phyloP scores from a whole-genome alignment of 306 rosid species.

The Begonia loranthoides region DNA sequence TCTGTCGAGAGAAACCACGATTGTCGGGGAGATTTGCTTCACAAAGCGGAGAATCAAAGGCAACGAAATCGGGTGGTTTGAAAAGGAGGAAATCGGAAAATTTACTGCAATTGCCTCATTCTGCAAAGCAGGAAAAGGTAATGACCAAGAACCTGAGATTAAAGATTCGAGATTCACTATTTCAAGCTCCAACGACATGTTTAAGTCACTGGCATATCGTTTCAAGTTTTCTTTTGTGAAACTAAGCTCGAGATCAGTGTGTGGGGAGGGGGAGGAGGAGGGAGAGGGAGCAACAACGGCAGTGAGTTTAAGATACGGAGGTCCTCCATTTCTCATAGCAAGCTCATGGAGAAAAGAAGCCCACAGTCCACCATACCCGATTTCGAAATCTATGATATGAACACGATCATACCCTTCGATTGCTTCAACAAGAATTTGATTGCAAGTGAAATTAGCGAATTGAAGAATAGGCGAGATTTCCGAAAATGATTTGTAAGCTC shows the following conservation, averaged over 20 bases:
- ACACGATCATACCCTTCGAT: conserved; percentile 14
- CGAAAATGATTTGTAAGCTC: conserved; percentile 32
- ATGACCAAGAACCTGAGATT: conserved; percentile 16
- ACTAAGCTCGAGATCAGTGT: conserved; percentile 21
- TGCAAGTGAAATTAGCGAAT: conserved; percentile 34
- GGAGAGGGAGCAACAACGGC: conserved; percentile 24
- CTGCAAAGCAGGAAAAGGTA: conserved; percentile 15
- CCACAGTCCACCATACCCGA: conserved; percentile 40
- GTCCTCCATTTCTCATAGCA: conserved; percentile 16
- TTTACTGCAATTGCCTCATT: conserved; percentile 28
- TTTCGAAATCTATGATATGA: conserved; percentile 36
- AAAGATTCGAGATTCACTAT: conserved; percentile 24
- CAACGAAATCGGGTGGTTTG: conserved; percentile 23
- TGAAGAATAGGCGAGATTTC: conserved; percentile 35
- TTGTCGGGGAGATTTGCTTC: conserved; percentile 30
- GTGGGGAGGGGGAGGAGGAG: conserved; percentile 8
- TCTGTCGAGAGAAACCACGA: conserved; percentile 28
- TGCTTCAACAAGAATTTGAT: conserved; percentile 33
- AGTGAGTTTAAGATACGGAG: conserved; percentile 25
- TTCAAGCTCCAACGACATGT: conserved; percentile 27
- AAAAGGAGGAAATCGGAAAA: conserved; percentile 24
- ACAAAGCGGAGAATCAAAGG: conserved; percentile 27
- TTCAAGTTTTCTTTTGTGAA: conserved; percentile 29
- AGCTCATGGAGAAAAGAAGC: conserved; percentile 41
- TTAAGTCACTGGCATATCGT: conserved; percentile 28